Evolutionary conservation across 2,329 filamentous ascomycete genomes (phyloP), one percentile per base, ranked within the genome.

Genomic region (Apiospora malaysiana): DNA sequence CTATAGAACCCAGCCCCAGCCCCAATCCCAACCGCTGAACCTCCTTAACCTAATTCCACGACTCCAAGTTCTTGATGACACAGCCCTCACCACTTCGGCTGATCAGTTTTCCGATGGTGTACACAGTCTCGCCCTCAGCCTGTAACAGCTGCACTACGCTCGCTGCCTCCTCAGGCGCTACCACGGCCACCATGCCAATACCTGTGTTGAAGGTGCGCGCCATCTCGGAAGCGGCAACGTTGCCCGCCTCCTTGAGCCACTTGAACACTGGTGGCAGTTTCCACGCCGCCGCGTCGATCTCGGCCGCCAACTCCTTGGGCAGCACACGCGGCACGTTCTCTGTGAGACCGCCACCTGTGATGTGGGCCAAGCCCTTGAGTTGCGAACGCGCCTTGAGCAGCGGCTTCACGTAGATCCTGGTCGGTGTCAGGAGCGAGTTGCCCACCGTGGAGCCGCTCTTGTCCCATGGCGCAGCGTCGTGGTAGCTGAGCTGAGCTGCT

Each of bases 281-380:
- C 94, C 95, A 99, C 0, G 88, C 83, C 56, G 86, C 84, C 66
- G 93, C 92, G 77, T 97, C 92, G 70, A 99, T 90, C 79, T 94
- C 90, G 1, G 94, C 95, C 1, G 92, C 89, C 7, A 99, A 89
- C 65, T 91, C 85, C 45, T 87, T 82, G 1, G 96, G 96, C 23
- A 99, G 87, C 93, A 97, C 97, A 74, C 96, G 91, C 42, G 96
- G 96, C 37, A 99, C 92, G 81, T 99, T 99, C 83, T 99, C 96
- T 23, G 92, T 86, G 25, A 99, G 88, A 14, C 96, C 96, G 72
- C 96, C 96, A 68, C 96, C 96, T 0, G 96, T 99, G 83, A 99
- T 98, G 83, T 99, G 96, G 14, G 96, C 93, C 81, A 98, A 92
- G 69, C 96, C 96, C 84, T 97, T 97, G 81, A 98, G 86, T 74